Base-by-base conservation (phyloP, 2,329 filamentous ascomycete genomes). In the Sporothrix euskadiensis region DNA sequence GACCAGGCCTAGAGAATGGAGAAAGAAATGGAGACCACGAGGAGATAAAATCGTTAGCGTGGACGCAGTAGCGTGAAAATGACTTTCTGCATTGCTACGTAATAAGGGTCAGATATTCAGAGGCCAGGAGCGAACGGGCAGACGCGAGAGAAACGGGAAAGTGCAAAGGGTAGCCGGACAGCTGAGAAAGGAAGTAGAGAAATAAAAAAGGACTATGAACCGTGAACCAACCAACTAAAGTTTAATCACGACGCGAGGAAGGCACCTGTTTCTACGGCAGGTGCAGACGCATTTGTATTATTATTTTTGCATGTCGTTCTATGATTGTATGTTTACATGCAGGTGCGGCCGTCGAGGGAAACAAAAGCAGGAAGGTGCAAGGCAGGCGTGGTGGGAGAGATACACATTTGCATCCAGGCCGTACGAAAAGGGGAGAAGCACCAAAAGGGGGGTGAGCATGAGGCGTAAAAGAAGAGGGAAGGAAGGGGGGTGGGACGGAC, bases 31-130 rank as follows among this genome's bases (percentile, higher is more conserved):
- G 69, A 57, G 63, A 71, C 69, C 30, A 61, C 41, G 32, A 56
- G 69, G 63, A 74, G 73, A 73, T 72, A 68, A 72, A 69, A 73
- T 69, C 54, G 65, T 69, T 73, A 73, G 71, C 65, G 52, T 57
- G 63, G 35, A 61, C 26, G 30, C 47, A 47, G 30, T 72, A 72
- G 71, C 41, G 70, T 66, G 61, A 35, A 44, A 66, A 66, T 66
- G 71, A 49, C 61, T 49, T n/a, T 61, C 56, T 52, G 70, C 70
- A 72, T 44, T 66, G 59, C 59, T 54, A 66, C 70, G 59, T 32
- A 65, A 66, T 32, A 66, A 65, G 61, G n/a, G 47, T 49, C 44
- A 49, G 14, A 49, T 14, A 14, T 10, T 12, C 41, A 44, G n/a
- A 4, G 7, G 68, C 32, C n/a, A 70, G 49, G 49, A 57, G 35